Base-by-base conservation (phyloP, 2,329 filamentous ascomycete species). In the Lecanoromycetidae sp. region DNA sequence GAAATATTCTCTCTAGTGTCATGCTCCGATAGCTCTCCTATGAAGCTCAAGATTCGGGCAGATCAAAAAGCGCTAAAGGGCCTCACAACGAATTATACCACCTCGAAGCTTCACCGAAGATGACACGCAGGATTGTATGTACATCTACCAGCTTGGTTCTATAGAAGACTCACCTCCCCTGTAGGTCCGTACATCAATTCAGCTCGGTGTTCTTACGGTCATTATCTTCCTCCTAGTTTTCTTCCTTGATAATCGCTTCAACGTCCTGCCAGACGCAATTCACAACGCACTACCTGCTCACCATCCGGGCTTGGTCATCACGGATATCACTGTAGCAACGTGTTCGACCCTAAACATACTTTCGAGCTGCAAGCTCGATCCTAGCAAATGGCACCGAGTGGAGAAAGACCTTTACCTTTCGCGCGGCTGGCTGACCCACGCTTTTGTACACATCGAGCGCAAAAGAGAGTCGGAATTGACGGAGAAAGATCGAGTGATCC, bases 401-500 rank as follows among this genome's bases (percentile, higher is more conserved):
- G 84, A 94, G 55, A 95, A 94, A 67, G 87, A 95, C 60, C 74
- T 95, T 0, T 91, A 87, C 61, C 75, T 95, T 15, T 78, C 78
- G 52, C 77, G 75, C 50, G 76, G 79, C 43, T 86, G 85, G 77
- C 72, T 84, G 35, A 77, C 77, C 23, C 84, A 76, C 60, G 87
- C 86, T 26, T 95, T 85, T 62, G 63, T 95, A 22, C 83, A 88
- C 60, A 76, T 94, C 51, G 78, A 84, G 64, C 77, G 85, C 54
- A 91, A 88, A 71, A 81, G 82, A 57, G 87, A 94, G 67, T 84
- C 90, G 62, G 85, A 94, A 52, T 74, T 94, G 36, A 72, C 71
- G 2, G 66, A 76, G 0, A 74, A 80, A 1, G 87, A 94, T 60
- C 82, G 77, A 61, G 80, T 95, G 17, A 78, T 95, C 20, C 67